Evolutionary conservation across 305 asterid species (phyloP).

Genomic region (Coffea humblotiana): DNA sequence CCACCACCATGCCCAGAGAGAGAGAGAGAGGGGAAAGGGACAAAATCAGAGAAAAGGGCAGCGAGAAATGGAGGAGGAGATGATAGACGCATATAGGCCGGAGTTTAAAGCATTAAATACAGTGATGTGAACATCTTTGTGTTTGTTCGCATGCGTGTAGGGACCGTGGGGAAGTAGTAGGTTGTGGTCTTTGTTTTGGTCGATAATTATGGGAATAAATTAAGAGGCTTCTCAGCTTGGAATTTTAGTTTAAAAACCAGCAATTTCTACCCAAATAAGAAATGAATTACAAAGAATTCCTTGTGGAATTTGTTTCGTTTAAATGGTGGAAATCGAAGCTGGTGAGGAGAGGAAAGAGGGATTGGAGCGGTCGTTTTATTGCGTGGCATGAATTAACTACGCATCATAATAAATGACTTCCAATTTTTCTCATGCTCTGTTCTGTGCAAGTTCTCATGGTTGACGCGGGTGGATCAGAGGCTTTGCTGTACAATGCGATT

Average conservation of each 20-base stretch:
- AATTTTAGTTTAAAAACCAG: neutral
- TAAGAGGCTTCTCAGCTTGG: neutral
- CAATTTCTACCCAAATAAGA: neutral
- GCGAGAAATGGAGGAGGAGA: conserved; percentile 7
- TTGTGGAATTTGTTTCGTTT: neutral
- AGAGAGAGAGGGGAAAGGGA: conserved; percentile 16
- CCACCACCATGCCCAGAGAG: conserved; percentile 21
- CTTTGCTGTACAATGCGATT: too few relatives aligned
- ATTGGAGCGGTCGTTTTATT: too few relatives aligned
- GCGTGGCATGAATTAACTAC: too few relatives aligned
- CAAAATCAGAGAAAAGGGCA: conserved; percentile 1
- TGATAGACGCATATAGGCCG: neutral
- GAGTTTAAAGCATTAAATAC: too few relatives aligned
- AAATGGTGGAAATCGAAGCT: neutral
- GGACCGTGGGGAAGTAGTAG: conserved; percentile 5
- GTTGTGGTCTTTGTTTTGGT: conserved; percentile 13
- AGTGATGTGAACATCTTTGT: too few relatives aligned
- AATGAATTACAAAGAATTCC: neutral
- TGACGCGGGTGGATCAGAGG: too few relatives aligned
- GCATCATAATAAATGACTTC: too few relatives aligned
- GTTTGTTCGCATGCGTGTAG: conserved; percentile 8
- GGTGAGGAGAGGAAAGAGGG: neutral
- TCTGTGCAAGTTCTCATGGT: too few relatives aligned
- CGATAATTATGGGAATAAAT: conserved; percentile 25
- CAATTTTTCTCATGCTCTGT: too few relatives aligned